phyloP scores from a whole-genome alignment of 73 alveolate genomes.

The Effrenium voratum region DNA sequence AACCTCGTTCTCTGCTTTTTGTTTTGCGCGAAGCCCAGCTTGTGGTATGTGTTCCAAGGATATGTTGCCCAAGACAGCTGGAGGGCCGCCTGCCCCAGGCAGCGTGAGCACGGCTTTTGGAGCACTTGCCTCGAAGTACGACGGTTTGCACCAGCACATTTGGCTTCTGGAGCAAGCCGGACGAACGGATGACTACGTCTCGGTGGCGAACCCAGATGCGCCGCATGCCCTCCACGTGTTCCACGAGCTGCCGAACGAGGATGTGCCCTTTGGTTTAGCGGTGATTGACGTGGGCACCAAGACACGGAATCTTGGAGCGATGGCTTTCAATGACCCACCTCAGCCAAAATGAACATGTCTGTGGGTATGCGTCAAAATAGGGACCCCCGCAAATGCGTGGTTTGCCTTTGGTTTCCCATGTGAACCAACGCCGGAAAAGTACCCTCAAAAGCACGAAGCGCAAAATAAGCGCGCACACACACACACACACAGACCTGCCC shows the following conservation, averaged over 20 bases:
- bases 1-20: neutral
- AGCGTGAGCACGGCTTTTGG: constrained; percentile 23
- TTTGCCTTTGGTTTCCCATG: no score
- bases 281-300: constrained; percentile 18
- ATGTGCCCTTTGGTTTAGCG: constrained; percentile 19
- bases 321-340: no score
- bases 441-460: no score
- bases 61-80: neutral
- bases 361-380: no score
- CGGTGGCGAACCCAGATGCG: constrained; percentile 24
- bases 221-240: constrained; percentile 9
- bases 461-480: no score
- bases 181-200: constrained; percentile 31
- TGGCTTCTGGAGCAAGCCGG: neutral
- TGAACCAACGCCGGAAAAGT: no score
- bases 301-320: neutral
- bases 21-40: neutral
- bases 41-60: neutral
- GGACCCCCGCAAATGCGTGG: no score
- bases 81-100: neutral
- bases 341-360: no score
- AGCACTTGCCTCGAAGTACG: neutral
- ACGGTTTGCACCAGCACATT: neutral
- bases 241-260: constrained; percentile 30
- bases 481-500: no score